Evolutionary conservation across 2,329 filamentous ascomycete species (phyloP), one percentile per base, ranked within the genome.

Genomic region (Penicillium italicum): DNA sequence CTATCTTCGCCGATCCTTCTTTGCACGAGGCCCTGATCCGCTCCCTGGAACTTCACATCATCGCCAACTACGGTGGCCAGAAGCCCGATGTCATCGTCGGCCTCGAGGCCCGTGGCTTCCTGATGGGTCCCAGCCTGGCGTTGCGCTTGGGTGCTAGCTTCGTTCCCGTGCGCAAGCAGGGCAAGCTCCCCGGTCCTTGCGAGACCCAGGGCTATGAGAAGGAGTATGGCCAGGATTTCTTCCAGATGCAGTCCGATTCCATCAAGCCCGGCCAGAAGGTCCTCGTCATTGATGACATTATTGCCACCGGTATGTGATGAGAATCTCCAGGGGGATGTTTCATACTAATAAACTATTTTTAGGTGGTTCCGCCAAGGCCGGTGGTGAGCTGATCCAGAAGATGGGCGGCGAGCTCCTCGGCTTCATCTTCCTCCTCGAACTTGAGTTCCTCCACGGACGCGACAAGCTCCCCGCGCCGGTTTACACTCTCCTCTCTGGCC

Each of bases 251-350:
- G 80, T 80, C 83, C 64, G 91, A 89, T 74, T 87, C 88, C 42
- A 87, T 99, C 69, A 87, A 89, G 77, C 82, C 85, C 49, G 92
- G 92, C 34, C 90, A 96, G 79, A 92, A 88, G 74, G 93, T 96
- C 55, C 79, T 99, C 60, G 83, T 99, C 63, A 91, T 99, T 31
- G 94, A 99, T 75, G 94, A 99, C 74, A 96, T 99, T 71, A 97
- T 99, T 78, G 94, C 94, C 55, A 99, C 94, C 62, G 93, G 93
- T 96, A 81, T 74, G 87, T 55, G 37, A 40, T 30, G 46, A 43
- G 47, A 38, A 24, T 34, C 20, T 18, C 30, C 20, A 18, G 12
- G 36, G 16, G 30, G 12, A 36, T 42, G 49, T 16, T 45, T 37
- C 10, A 28, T n/a, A 46, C 43, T 36, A 38, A 57, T 60, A 30